Evolutionary conservation across 306 rosid species (phyloP), one percentile per base, ranked within the genome.

Genomic region (Lagenaria siceraria): DNA sequence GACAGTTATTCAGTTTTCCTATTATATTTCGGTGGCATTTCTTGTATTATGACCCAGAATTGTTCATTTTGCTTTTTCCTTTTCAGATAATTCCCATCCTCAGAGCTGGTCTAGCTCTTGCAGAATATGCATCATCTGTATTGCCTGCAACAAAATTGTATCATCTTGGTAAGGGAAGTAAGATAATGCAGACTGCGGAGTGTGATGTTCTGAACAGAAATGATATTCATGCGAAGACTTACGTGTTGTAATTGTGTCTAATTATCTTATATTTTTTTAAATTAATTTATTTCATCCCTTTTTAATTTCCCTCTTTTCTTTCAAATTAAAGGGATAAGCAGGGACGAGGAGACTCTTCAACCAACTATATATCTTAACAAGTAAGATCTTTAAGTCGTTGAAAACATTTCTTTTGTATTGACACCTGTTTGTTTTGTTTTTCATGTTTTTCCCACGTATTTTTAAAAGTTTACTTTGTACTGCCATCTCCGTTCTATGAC

Each of bases 21-120:
- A 15, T 25, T 25, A 4, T 71, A 14, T 25, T 22, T 48, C 9
- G 8, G 7, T 71, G 14, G 42, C 48, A 25, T 25, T 17, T 46
- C 15, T 48, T 71, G 6, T 17, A 22, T 42, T 10, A 38, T 40
- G 11, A 22, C 54, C 21, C 12, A 68, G n/a, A 54, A 77, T 61
- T 83, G 76, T 82, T 80, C n/a, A 48, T 71, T 22, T 69, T 60
- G 66, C 11, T 63, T 40, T 42, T 43, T 0, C 31, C 55, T 52
- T 78, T 80, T 78, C 89, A 94, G 98, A 90, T 95, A 60, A 81
- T 90, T 81, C 98, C 98, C 38, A 95, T 95, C 77, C 84, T 95
- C 76, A 90, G 96, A 85, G 97, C 98, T 76, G 98, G 98, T 71
- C 85, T 90, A 73, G 97, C 93, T 76, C 93, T 95, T 77, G 92